A percentile compares a stretch with the other conserved stretches of the same genome.
These are phyloP conservation scores for Pythium sp. DNA, from an alignment of 352 stramenopile species.

Conservation along the genomic window DNA sequence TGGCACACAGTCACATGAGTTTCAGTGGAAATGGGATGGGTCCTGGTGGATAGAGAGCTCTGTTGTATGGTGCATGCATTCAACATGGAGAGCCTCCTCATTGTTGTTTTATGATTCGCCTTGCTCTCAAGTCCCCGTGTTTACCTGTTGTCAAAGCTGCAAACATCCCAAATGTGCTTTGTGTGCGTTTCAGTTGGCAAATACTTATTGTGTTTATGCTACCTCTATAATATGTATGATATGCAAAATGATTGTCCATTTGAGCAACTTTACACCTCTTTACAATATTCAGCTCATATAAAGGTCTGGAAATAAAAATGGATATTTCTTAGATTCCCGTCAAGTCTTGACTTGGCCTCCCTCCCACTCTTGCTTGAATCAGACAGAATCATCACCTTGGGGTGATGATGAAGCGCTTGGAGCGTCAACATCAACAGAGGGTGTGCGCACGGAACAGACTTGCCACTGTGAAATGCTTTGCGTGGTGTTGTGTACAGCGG, in stretches of 20 bases:
- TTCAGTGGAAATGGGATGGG: neutral
- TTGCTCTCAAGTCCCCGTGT: neutral
- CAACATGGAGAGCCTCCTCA: too few species aligned
- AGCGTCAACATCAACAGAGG: neutral
- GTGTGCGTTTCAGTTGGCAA: too few species aligned
- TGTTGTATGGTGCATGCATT: too few species aligned
- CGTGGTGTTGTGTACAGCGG: too few species aligned
- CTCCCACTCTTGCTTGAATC: neutral
- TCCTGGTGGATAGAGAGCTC: neutral
- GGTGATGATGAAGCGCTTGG: neutral
- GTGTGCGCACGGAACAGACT: neutral
- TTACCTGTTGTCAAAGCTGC: neutral
- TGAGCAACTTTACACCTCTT: neutral
- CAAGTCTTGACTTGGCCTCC: neutral
- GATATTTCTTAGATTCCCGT: neutral
- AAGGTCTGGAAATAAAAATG: neutral
- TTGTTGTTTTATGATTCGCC: neutral
- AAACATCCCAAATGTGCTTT: neutral
- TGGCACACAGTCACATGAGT: neutral
- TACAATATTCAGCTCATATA: neutral
- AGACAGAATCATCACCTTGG: neutral
- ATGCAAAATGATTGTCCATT: neutral
- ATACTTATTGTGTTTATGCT: too few species aligned
- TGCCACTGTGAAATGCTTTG: too few species aligned
- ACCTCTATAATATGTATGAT: too few species aligned